Conservation (phyloP, 2,329 filamentous ascomycete species). For the Fusarium verrucosum region DNA sequence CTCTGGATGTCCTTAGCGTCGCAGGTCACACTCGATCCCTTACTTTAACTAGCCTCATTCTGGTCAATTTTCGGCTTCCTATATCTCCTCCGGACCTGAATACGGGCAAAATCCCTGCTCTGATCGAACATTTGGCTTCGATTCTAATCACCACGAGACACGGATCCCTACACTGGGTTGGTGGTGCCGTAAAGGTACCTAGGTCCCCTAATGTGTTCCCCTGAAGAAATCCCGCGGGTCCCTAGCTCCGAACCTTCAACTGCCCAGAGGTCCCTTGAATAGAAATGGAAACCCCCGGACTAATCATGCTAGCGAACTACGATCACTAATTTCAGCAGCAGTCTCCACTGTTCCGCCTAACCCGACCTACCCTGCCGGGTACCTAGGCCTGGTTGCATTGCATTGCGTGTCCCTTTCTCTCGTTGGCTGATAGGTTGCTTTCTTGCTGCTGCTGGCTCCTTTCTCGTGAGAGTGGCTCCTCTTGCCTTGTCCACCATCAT, state of each 20-base stretch:
- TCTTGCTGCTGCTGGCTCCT: slow-evolving; percentile 25
- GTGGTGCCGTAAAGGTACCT: not conserved
- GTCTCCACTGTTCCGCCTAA: slow-evolving; percentile 20
- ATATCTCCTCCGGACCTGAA: slow-evolving; percentile 10
- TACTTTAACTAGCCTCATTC: slow-evolving; percentile 11
- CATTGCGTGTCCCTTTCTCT: slow-evolving; percentile 42
- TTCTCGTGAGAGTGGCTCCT: slow-evolving; percentile 39
- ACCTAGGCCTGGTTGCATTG: slow-evolving; percentile 21
- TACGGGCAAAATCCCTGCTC: slow-evolving; percentile 17
- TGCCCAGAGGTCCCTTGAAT: slow-evolving; percentile 27
- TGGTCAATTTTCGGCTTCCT: slow-evolving; percentile 9
- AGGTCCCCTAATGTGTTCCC: slow-evolving; percentile 20
- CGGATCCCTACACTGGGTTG: not conserved
- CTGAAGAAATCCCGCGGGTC: slow-evolving; percentile 19
- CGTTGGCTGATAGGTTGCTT: slow-evolving; percentile 14
- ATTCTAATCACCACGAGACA: slow-evolving; percentile 19
- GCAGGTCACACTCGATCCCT: not conserved
- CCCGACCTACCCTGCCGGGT: slow-evolving; percentile 10
- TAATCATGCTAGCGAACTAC: slow-evolving; percentile 34
- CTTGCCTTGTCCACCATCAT: slow-evolving; percentile 29
- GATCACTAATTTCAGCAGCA: slow-evolving; percentile 33
- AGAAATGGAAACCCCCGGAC: slow-evolving; percentile 37
- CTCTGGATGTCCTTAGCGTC: slow-evolving; percentile 14
- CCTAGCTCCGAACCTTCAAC: slow-evolving; percentile 3
- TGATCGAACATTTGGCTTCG: slow-evolving; percentile 13